Percentiles rank a stretch among this genome's conserved stretches.
Evolutionary conservation across 1,139 yeast species (phyloP).

Genomic region (Lipomyces yarrowii): DNA sequence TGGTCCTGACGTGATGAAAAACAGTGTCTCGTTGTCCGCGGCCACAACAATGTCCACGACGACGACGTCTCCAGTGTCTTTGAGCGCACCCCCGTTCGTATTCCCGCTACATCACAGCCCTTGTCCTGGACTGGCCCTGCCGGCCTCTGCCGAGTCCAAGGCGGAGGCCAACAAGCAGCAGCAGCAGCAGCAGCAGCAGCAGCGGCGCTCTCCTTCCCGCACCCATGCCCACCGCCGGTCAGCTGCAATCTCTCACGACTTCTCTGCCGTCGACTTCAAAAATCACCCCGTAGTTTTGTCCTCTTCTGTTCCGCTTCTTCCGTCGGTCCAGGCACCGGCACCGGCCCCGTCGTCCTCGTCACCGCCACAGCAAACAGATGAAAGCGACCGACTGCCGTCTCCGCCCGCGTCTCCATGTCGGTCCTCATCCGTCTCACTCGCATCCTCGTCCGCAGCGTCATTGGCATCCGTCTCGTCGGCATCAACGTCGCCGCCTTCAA

Average conservation of each 20-base stretch:
- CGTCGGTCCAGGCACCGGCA: background rate
- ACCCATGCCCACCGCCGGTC: conserved; percentile 34
- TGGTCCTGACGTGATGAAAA: no score
- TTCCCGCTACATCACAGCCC: background rate
- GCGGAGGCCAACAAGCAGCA: no score
- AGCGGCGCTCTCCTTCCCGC: conserved; percentile 3
- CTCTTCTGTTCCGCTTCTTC: background rate
- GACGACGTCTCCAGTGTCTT: background rate
- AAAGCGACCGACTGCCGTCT: conserved; percentile 10
- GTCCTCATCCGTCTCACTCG: conserved; percentile 25
- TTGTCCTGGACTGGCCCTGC: background rate
- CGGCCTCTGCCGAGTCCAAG: background rate
- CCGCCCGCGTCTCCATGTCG: conserved; percentile 19
- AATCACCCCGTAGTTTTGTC: conserved; percentile 2
- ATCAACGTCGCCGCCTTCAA: conserved; percentile 30
- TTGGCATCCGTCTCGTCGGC: conserved; percentile 25
- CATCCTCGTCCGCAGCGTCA: conserved; percentile 22
- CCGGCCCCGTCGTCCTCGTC: conserved; percentile 3
- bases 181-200: background rate
- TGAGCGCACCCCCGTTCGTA: background rate
- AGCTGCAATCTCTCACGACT: conserved; percentile 33
- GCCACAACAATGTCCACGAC: background rate
- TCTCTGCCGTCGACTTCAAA: conserved; percentile 26
- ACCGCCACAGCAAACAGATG: background rate
- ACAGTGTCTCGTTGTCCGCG: background rate